A percentile compares a stretch with the other conserved stretches of the same genome.
Evolutionary conservation across 108 stramenopile species (phyloP).

Genomic region (Conticribra guillardii): DNA sequence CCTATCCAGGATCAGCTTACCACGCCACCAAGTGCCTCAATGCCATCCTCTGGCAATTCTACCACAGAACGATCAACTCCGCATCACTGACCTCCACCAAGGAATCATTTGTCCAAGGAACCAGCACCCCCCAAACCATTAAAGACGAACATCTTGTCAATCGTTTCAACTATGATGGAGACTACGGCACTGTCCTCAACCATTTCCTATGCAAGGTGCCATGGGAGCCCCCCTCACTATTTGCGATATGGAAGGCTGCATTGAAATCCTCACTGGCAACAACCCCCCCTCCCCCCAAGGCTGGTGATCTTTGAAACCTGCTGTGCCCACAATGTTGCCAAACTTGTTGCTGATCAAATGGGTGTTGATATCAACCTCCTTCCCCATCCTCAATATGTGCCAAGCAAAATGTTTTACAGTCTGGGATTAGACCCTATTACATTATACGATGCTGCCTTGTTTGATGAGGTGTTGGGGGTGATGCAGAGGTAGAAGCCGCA

Average conservation of each 20-base stretch:
- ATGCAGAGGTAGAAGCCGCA: constrained; percentile 94
- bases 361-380: constrained; percentile 91
- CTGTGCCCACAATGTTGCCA: constrained; percentile 94
- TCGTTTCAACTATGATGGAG: constrained; percentile 98
- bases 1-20: constrained; percentile 96
- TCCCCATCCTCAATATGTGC: constrained; percentile 96
- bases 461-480: constrained; percentile 94
- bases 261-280: constrained; percentile 96
- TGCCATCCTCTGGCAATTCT: constrained; percentile 97
- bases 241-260: constrained; percentile 98
- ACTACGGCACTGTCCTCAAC: constrained; percentile 98
- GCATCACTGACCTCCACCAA: constrained; percentile 97
- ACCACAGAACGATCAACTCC: constrained; percentile 96
- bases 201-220: constrained; percentile 97
- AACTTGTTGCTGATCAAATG: constrained; percentile 90
- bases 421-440: constrained; percentile 93
- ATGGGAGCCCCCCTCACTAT: constrained; percentile 97
- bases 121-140: constrained; percentile 97
- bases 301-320: constrained; percentile 96
- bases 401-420: constrained; percentile 93
- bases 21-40: constrained; percentile 97
- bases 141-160: constrained; percentile 95
- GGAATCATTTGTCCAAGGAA: constrained; percentile 99
- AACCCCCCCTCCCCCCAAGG: constrained; percentile 89
- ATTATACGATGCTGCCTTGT: constrained; percentile 86